A percentile compares a stretch with the other conserved stretches of the same genome.
Evolutionary conservation across 164 flowering plant species (phyloP).

Genomic region (Kingdonia uniflora): DNA sequence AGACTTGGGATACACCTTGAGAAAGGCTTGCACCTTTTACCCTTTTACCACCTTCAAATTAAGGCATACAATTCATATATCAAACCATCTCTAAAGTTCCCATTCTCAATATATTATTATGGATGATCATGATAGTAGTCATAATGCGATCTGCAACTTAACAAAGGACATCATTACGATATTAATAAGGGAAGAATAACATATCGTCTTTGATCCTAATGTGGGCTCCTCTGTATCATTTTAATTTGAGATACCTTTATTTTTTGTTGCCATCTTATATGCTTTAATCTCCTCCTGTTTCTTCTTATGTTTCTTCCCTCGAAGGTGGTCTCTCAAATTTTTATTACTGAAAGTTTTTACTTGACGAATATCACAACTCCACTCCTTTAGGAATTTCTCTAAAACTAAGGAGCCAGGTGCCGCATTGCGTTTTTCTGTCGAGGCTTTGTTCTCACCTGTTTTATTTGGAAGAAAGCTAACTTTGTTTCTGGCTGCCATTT

Average conservation of each 20-base stretch:
- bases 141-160: too few species aligned
- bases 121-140: too few species aligned
- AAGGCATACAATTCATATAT: too few species aligned
- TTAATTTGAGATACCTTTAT: background rate
- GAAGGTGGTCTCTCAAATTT: conserved; percentile 25
- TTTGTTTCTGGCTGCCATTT: background rate
- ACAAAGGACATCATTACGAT: too few species aligned
- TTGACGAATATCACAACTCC: conserved; percentile 46
- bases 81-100: too few species aligned
- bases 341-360: conserved; percentile 27
- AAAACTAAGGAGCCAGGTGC: background rate
- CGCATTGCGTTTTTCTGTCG: background rate
- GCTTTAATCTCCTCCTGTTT: conserved; percentile 17
- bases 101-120: too few species aligned
- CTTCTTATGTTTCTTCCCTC: conserved; percentile 28
- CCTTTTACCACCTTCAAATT: too few species aligned
- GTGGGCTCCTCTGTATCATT: too few species aligned
- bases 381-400: conserved; percentile 19
- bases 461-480: background rate
- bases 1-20: too few species aligned
- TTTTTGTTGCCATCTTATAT: conserved; percentile 3
- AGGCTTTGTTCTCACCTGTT: background rate
- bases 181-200: too few species aligned
- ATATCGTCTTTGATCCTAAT: too few species aligned
- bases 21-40: too few species aligned